Evolutionary conservation across 371 early-diverging fungal genomes (phyloP).

Genomic region (Chytridium lagenaria): DNA sequence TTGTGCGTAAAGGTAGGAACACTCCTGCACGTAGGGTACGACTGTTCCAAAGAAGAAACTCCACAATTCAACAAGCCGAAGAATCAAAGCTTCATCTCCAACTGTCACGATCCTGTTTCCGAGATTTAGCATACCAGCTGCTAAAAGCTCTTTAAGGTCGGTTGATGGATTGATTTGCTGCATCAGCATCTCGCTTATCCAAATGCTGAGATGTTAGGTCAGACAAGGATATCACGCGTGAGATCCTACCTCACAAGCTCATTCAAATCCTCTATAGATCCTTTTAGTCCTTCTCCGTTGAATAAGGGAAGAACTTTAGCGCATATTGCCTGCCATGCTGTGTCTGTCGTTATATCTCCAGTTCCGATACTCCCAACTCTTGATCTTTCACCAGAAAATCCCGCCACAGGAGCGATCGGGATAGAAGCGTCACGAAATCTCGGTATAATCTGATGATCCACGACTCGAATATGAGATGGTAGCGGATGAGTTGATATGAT

Average conservation of each 20-base stretch:
- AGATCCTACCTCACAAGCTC: constrained; percentile 70
- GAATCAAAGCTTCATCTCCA: constrained; percentile 72
- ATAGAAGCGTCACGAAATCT: neutral
- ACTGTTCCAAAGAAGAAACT: constrained; percentile 84
- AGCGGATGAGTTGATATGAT: neutral
- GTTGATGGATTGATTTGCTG: constrained; percentile 54
- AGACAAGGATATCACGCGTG: constrained; percentile 19
- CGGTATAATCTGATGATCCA: constrained; percentile 9
- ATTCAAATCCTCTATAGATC: constrained; percentile 82
- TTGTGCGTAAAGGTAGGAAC: constrained; percentile 70
- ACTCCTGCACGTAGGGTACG: constrained; percentile 86
- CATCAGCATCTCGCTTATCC: constrained; percentile 62
- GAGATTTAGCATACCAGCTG: constrained; percentile 75
- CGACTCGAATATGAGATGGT: neutral
- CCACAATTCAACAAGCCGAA: constrained; percentile 83
- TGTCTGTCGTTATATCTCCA: constrained; percentile 44
- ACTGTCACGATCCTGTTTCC: constrained; percentile 74
- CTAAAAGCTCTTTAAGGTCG: constrained; percentile 58
- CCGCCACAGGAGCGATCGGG: neutral
- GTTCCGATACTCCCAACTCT: constrained; percentile 7
- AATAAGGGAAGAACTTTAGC: constrained; percentile 81
- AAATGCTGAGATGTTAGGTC: constrained; percentile 28
- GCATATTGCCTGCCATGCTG: constrained; percentile 78
- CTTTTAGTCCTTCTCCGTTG: constrained; percentile 83
- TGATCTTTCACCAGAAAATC: neutral